Evolutionary conservation across 345 rosid species (phyloP).

Genomic region (Turnera subulata): DNA sequence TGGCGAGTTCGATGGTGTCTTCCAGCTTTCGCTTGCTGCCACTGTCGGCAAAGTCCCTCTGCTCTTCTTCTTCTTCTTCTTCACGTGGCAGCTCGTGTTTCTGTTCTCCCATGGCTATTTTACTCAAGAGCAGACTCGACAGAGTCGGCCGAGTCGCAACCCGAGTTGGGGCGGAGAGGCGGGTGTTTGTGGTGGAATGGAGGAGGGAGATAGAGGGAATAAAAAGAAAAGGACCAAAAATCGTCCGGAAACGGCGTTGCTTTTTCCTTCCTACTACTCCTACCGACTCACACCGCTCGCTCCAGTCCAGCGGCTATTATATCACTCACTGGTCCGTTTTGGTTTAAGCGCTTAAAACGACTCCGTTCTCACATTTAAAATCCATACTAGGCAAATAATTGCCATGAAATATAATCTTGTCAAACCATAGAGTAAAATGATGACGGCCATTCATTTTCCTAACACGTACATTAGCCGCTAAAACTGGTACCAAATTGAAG

Average conservation of each 20-base stretch:
- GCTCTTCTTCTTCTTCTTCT: slow-evolving; percentile 1
- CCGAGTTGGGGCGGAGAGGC: background rate
- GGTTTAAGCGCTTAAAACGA: background rate
- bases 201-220: background rate
- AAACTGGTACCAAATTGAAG: no score
- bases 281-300: no score
- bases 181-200: background rate
- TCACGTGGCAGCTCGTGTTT: background rate
- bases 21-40: slow-evolving; percentile 22
- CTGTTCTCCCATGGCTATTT: slow-evolving; percentile 13
- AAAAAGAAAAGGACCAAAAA: background rate
- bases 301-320: background rate
- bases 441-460: no score
- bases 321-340: background rate
- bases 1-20: slow-evolving; percentile 16
- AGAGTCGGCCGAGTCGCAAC: slow-evolving; percentile 1
- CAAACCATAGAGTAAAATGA: no score
- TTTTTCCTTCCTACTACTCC: background rate
- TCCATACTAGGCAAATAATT: background rate
- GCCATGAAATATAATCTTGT: no score
- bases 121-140: background rate
- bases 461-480: no score
- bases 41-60: slow-evolving; percentile 3
- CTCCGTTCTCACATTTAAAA: background rate
- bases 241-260: background rate